These are phyloP conservation scores for Rubroboletus pulcherrimus DNA, from an alignment of 768 basidiomycete species.

Conservation along the genomic window DNA sequence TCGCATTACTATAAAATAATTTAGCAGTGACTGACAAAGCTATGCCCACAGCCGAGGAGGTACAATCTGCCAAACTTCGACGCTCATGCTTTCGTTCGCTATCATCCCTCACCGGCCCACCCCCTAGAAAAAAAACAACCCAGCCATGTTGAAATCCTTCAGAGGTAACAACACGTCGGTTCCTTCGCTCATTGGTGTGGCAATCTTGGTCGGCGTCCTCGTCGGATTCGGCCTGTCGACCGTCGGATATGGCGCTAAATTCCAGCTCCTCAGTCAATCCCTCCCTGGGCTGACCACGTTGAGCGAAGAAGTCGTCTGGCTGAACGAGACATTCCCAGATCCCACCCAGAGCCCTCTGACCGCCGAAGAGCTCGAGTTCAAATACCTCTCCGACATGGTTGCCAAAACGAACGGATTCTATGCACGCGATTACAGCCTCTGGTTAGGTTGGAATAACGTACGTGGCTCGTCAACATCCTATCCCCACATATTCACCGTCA, in stretches of 20 bases:
- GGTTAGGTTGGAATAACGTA: conserved; percentile 52
- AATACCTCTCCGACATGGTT: conserved; percentile 34
- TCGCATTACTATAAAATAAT: too few relatives aligned
- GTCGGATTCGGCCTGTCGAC: conserved; percentile 26
- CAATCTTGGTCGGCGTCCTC: conserved; percentile 27
- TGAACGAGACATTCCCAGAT: conserved; percentile 3
- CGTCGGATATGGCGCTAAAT: conserved; percentile 10
- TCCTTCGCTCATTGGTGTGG: conserved; percentile 14
- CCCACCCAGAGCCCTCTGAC: background rate
- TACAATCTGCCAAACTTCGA: background rate
- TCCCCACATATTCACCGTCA: background rate
- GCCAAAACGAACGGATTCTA: conserved; percentile 42
- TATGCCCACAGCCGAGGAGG: background rate
- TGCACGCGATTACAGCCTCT: conserved; percentile 43
- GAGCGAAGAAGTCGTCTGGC: conserved; percentile 12
- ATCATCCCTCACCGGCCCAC: background rate
- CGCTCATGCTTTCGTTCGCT: background rate
- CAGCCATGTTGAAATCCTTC: conserved; percentile 7
- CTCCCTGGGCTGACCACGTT: conserved; percentile 11
- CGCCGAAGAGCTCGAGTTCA: conserved; percentile 21
- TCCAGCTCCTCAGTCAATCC: conserved; percentile 14
- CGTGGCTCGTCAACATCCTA: background rate
- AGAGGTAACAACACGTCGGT: background rate
- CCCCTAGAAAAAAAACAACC: background rate
- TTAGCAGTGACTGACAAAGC: background rate